Evolutionary conservation across 2,329 filamentous ascomycete species (phyloP).

Genomic region (Chrysoporthe deuterocubensis): DNA sequence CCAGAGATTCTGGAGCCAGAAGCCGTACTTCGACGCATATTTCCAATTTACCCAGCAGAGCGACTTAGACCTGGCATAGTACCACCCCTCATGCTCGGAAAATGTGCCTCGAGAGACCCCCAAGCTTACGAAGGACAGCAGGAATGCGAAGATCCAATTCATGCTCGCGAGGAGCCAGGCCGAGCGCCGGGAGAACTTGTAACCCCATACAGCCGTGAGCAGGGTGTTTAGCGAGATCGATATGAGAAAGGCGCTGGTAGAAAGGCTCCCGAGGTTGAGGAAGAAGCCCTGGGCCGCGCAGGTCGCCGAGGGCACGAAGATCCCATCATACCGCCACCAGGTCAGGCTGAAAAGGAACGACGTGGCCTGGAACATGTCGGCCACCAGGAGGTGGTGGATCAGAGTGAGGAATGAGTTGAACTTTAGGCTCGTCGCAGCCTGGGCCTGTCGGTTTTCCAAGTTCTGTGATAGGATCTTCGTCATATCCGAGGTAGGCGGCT

Average conservation of each 20-base stretch:
- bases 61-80: constrained; percentile 18
- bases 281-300: constrained; percentile 71
- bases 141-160: constrained; percentile 64
- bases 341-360: constrained; percentile 66
- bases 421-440: background rate
- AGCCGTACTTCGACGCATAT: constrained; percentile 4
- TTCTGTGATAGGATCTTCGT: background rate
- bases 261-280: constrained; percentile 67
- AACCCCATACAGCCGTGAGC: constrained; percentile 61
- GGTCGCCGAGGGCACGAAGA: constrained; percentile 56
- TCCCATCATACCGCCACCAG: constrained; percentile 58
- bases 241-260: constrained; percentile 69
- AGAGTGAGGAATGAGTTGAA: constrained; percentile 72
- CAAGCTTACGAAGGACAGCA: constrained; percentile 57
- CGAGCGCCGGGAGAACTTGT: constrained; percentile 51
- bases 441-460: background rate
- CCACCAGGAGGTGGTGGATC: constrained; percentile 70
- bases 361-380: constrained; percentile 68
- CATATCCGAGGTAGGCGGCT: background rate
- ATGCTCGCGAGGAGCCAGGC: constrained; percentile 54
- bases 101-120: constrained; percentile 44
- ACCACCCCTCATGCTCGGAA: background rate
- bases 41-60: constrained; percentile 6
- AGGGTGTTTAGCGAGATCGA: constrained; percentile 71
- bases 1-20: constrained; percentile 52